These are phyloP conservation scores for Ulota crispa DNA, from an alignment of 225 moss, liverwort and hornwort species.

Conservation along the genomic window DNA sequence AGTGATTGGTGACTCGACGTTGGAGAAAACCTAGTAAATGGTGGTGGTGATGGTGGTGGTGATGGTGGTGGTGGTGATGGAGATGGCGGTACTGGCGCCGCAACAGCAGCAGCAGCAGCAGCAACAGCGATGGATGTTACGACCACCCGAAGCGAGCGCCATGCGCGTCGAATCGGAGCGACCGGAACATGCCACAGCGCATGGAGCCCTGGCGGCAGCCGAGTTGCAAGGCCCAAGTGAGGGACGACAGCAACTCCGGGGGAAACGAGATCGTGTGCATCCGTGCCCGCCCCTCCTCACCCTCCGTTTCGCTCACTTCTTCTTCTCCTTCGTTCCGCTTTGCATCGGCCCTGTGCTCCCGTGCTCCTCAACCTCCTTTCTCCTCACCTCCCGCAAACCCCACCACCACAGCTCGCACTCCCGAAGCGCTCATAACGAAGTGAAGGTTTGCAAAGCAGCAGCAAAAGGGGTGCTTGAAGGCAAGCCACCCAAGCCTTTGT, in stretches of 20 bases:
- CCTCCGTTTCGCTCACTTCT: neutral
- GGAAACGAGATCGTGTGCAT: slow-evolving; percentile 32
- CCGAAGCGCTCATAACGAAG: too few species aligned
- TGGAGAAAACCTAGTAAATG: slow-evolving; percentile 18
- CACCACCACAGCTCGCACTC: neutral
- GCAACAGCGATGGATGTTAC: neutral
- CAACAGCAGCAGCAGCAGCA: neutral
- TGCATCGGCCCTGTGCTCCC: too few species aligned
- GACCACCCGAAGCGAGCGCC: slow-evolving; percentile 29
- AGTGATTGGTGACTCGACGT: neutral
- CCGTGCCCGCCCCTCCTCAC: neutral
- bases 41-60: neutral
- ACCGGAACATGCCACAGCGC: slow-evolving; percentile 47
- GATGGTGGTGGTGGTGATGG: neutral
- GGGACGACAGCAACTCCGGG: slow-evolving; percentile 40
- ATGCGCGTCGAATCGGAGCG: slow-evolving; percentile 30
- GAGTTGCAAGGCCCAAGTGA: slow-evolving; percentile 44
- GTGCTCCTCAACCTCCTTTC: too few species aligned
- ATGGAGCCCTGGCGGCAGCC: slow-evolving; percentile 45
- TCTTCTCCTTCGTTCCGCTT: too few species aligned
- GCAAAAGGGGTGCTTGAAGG: too few species aligned
- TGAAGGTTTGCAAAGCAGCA: too few species aligned
- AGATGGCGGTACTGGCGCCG: neutral
- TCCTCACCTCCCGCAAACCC: slow-evolving; percentile 9
- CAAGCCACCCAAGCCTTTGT: neutral